Evolutionary conservation across 2,329 filamentous ascomycete species (phyloP).

Genomic region (Colletotrichum sp.): DNA sequence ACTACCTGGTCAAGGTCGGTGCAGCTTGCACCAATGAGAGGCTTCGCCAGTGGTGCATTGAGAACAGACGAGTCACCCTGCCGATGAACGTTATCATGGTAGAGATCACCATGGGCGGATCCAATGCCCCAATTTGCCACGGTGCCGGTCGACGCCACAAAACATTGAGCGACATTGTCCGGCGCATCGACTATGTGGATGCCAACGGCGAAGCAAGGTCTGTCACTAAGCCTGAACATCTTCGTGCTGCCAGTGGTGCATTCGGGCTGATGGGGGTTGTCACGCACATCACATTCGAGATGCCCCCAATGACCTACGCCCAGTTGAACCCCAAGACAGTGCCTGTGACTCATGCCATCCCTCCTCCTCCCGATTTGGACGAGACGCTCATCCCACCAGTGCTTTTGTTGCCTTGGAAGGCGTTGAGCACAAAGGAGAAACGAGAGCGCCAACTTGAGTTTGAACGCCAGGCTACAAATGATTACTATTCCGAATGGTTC

Average conservation of each 20-base stretch:
- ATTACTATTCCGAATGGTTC: conserved; percentile 55
- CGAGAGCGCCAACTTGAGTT: conserved; percentile 39
- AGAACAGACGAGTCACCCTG: conserved; percentile 42
- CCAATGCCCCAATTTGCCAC: conserved; percentile 51
- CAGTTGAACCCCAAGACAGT: conserved; percentile 48
- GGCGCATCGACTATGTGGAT: conserved; percentile 52
- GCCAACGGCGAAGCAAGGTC: conserved; percentile 44
- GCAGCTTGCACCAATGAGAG: conserved; percentile 50
- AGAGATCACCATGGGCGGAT: conserved; percentile 52
- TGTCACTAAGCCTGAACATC: conserved; percentile 40
- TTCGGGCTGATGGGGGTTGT: conserved; percentile 54
- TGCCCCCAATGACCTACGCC: conserved; percentile 52
- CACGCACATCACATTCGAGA: conserved; percentile 52
- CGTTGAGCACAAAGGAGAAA: conserved; percentile 35
- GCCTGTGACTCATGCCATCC: conserved; percentile 45
- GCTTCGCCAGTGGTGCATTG: conserved; percentile 48
- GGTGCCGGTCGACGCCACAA: conserved; percentile 48
- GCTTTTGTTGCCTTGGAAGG: conserved; percentile 33
- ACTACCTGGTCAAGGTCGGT: conserved; percentile 43
- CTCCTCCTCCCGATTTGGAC: conserved; percentile 37
- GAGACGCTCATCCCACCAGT: conserved; percentile 38
- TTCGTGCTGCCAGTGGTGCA: conserved; percentile 47
- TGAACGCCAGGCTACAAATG: conserved; percentile 38
- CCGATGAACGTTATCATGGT: conserved; percentile 53
- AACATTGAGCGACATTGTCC: conserved; percentile 46